phyloP scores from a whole-genome alignment of 305 asterid species.

The Fraxinus floribunda region DNA sequence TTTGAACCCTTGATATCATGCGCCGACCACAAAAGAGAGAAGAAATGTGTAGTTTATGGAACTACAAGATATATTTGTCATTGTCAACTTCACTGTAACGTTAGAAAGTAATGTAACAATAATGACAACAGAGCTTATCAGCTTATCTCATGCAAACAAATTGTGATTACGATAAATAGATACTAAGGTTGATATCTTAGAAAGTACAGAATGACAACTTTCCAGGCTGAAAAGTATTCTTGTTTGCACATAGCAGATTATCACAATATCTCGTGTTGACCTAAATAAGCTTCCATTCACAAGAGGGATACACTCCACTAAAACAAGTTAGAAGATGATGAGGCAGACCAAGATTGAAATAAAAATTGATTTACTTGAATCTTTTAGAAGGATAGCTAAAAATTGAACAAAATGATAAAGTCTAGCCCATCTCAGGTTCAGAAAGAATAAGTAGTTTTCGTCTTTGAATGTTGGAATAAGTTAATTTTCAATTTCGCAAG shows the following conservation, averaged over 20 bases:
- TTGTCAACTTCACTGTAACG: neutral
- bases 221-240: neutral
- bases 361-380: neutral
- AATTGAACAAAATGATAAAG: neutral
- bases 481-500: neutral
- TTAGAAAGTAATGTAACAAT: neutral
- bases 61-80: neutral
- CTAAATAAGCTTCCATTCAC: neutral
- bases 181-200: neutral
- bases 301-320: neutral
- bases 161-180: neutral
- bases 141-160: neutral
- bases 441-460: neutral
- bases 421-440: neutral
- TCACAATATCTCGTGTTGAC: neutral
- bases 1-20: neutral
- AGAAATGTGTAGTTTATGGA: neutral
- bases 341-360: neutral
- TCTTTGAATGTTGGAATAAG: neutral
- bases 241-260: neutral
- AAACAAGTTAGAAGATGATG: neutral
- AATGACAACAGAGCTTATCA: neutral
- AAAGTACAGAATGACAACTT: neutral
- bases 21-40: neutral
- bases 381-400: neutral